Evolutionary conservation across 2,329 filamentous ascomycete genomes (phyloP).

Genomic region (Diaporthe amygdali): DNA sequence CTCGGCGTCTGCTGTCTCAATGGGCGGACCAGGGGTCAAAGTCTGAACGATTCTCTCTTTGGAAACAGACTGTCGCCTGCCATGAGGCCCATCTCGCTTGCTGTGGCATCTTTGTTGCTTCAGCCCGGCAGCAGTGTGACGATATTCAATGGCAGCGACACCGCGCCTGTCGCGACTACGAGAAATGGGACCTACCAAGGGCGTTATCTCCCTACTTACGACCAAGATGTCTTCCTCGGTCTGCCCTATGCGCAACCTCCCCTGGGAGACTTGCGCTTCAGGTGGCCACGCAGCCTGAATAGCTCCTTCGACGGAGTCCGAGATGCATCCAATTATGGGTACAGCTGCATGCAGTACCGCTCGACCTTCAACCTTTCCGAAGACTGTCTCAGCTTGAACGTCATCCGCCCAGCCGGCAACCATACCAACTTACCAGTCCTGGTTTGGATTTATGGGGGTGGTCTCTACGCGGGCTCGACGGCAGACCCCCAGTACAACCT

Average conservation of each 20-base stretch:
- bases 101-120: not conserved
- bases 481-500: constrained; percentile 67
- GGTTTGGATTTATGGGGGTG: constrained; percentile 66
- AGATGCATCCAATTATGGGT: constrained; percentile 46
- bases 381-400: constrained; percentile 51
- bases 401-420: constrained; percentile 46
- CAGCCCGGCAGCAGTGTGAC: not conserved
- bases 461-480: constrained; percentile 54
- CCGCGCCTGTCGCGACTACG: constrained; percentile 28
- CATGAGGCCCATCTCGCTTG: constrained; percentile 19
- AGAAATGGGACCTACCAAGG: constrained; percentile 42
- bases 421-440: constrained; percentile 44
- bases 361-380: constrained; percentile 49
- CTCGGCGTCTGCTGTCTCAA: not conserved
- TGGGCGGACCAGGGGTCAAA: not conserved
- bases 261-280: constrained; percentile 40
- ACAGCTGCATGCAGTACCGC: constrained; percentile 53
- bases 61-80: not conserved
- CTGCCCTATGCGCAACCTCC: constrained; percentile 47
- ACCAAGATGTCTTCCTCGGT: constrained; percentile 47
- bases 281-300: constrained; percentile 43
- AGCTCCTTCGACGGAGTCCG: constrained; percentile 43
- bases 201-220: constrained; percentile 37
- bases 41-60: not conserved
- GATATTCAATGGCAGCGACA: not conserved